Evolutionary conservation across 2,329 filamentous ascomycete species (phyloP), one percentile per base, ranked within the genome.

Genomic region (Penicillium freii): DNA sequence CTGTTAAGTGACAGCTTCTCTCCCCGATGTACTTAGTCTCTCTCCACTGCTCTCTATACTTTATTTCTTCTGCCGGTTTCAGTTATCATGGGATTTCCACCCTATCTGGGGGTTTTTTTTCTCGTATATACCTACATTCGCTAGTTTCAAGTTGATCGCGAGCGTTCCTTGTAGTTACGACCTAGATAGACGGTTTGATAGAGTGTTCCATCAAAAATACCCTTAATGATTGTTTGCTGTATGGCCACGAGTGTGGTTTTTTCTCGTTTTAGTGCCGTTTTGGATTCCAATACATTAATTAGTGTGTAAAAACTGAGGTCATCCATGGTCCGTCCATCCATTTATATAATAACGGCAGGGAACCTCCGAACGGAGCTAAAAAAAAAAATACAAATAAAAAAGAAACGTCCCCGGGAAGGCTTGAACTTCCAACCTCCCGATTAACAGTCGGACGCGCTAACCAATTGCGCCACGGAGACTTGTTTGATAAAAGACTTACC

Each of bases 371-470:
- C 7, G n/a, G 5, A 19, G 4, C 36, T 8, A n/a, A 38, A 38
- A 19, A 46, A 39, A 38, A 38, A 2, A n/a, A 11, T n/a, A 19
- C 39, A 46, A 29, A 38, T 0, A 15, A 56, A 62, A 62, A 62
- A 47, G 1, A 42, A 53, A 27, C 71, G 70, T 73, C 70, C 71
- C 71, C 67, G 71, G 70, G 70, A 73, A 73, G 71, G 71, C 71
- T 74, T 68, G 71, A 74, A 74, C 71, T 72, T 73, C 71, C 70
- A 72, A 72, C 70, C 69, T 73, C 69, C 63, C 62, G 65, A 69
- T 69, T 71, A 70, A 71, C 68, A 70, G 68, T 69, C 68, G 66
- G 66, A 71, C 68, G 25, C 25, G 25, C 25, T 27, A 71, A 60
- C 68, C 68, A 53, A 70, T 71, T 71, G 68, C 68, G 68, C 68